Evolutionary conservation across 805 yeast genomes (phyloP).

Genomic region (Yarrowia phangngaensis): DNA sequence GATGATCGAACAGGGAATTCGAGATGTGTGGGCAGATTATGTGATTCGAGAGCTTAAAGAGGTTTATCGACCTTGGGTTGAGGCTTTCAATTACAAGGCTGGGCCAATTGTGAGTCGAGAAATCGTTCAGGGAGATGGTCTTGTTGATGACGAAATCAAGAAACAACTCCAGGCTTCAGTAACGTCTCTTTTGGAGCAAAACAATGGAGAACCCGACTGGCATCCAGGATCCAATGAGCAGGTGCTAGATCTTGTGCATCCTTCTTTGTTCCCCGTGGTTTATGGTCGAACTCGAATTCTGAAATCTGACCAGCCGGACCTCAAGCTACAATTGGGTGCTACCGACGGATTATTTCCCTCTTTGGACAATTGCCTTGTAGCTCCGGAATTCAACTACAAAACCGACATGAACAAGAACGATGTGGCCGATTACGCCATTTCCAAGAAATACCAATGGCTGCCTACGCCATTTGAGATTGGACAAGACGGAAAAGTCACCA

Average conservation of each 20-base stretch:
- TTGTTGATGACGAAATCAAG: slow-evolving; percentile 29
- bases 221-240: slow-evolving; percentile 43
- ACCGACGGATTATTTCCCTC: slow-evolving; percentile 4
- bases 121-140: slow-evolving; percentile 34
- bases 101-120: slow-evolving; percentile 34
- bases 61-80: slow-evolving; percentile 31
- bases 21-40: slow-evolving; percentile 35
- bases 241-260: slow-evolving; percentile 45
- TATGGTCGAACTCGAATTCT: slow-evolving; percentile 33
- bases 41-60: slow-evolving; percentile 39
- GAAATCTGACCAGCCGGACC: slow-evolving; percentile 2
- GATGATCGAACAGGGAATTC: slow-evolving; percentile 27
- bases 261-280: slow-evolving; percentile 42
- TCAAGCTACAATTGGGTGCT: slow-evolving; percentile 1
- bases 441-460: slow-evolving; percentile 43
- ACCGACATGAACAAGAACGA: slow-evolving; percentile 5
- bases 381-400: slow-evolving; percentile 1
- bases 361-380: slow-evolving; percentile 1
- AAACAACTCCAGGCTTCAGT: slow-evolving; percentile 28
- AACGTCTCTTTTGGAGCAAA: slow-evolving; percentile 29
- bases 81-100: slow-evolving; percentile 28
- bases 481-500: slow-evolving; percentile 30
- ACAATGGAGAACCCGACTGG: slow-evolving; percentile 36
- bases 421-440: slow-evolving; percentile 27
- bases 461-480: slow-evolving; percentile 37